Conservation (phyloP, 2,329 filamentous ascomycete species). For the Onygenales sp. region DNA sequence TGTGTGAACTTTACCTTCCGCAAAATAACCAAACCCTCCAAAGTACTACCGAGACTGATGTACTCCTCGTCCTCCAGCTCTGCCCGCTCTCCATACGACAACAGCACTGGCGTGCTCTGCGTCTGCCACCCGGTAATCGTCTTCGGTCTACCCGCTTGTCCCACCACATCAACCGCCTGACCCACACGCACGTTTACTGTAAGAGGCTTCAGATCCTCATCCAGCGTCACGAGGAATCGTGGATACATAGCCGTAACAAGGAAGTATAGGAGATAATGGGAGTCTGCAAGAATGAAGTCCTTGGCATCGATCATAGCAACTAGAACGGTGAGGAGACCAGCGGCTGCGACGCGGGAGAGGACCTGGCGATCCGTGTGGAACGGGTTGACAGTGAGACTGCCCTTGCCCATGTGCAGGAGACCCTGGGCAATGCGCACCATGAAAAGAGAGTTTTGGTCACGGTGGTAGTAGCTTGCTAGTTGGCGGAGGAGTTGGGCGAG, state of each 20-base stretch:
- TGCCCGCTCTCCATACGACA: constrained; percentile 90
- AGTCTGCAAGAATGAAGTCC: constrained; percentile 62
- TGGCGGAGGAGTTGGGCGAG: constrained; percentile 89
- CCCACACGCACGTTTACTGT: constrained; percentile 95
- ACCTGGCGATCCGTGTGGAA: constrained; percentile 99
- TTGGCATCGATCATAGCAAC: constrained; percentile 94
- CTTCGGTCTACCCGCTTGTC: constrained; percentile 93
- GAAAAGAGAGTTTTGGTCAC: constrained; percentile 91
- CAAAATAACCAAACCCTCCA: constrained; percentile 92
- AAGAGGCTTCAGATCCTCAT: constrained; percentile 86
- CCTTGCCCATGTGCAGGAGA: constrained; percentile 97
- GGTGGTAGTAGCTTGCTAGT: constrained; percentile 94
- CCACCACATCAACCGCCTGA: constrained; percentile 96
- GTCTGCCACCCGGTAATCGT: constrained; percentile 99
- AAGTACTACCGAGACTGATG: constrained; percentile 76
- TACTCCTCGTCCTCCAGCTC: constrained; percentile 98
- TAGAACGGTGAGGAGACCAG: constrained; percentile 79
- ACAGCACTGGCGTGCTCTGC: constrained; percentile 92
- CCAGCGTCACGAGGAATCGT: constrained; percentile 88
- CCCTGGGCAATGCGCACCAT: constrained; percentile 99
- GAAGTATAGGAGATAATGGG: constrained; percentile 95
- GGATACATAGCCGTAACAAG: constrained; percentile 95
- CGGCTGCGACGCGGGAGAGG: constrained; percentile 80
- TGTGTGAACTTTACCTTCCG: constrained; percentile 63
- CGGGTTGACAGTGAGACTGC: constrained; percentile 89